These are phyloP conservation scores for Phytophthora sansomeana DNA, from an alignment of 352 stramenopile genomes.

Conservation along the genomic window DNA sequence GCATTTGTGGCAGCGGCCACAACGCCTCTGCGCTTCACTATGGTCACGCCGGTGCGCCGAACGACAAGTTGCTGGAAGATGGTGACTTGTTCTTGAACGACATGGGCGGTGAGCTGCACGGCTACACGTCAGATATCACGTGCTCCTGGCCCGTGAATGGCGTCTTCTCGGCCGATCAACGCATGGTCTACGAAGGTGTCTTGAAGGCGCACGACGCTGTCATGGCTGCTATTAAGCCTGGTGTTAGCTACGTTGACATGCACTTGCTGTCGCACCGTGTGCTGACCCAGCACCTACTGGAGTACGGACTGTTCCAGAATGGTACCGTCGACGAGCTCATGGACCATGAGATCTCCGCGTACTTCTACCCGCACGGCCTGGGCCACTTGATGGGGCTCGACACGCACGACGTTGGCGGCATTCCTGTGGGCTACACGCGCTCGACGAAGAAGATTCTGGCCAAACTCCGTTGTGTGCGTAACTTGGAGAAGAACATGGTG, in stretches of 20 bases:
- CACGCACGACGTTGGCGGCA: conserved; percentile 97
- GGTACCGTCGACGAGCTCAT: conserved; percentile 96
- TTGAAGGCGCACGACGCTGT: conserved; percentile 94
- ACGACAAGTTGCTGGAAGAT: conserved; percentile 89
- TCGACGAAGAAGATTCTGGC: conserved; percentile 73
- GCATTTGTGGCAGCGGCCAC: conserved; percentile 96
- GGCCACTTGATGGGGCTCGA: conserved; percentile 99
- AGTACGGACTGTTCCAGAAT: conserved; percentile 91
- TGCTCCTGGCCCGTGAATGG: conserved; percentile 96
- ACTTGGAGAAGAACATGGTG: conserved; percentile 95
- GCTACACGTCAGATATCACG: conserved; percentile 98
- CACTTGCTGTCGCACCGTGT: conserved; percentile 95
- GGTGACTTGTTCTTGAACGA: conserved; percentile 96
- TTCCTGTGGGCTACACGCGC: conserved; percentile 69
- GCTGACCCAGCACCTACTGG: conserved; percentile 85
- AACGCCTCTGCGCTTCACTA: conserved; percentile 97
- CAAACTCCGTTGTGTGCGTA: conserved; percentile 94
- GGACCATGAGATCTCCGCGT: conserved; percentile 94
- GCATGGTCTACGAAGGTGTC: conserved; percentile 96
- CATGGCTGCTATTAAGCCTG: conserved; percentile 94
- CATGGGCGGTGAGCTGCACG: conserved; percentile 97
- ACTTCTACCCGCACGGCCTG: conserved; percentile 99
- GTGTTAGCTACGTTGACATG: conserved; percentile 96
- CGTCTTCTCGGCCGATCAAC: conserved; percentile 94
- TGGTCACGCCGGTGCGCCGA: conserved; percentile 95